Percentiles rank a stretch among this genome's conserved stretches.
These are phyloP conservation scores for Paraphaeosphaeria sporulosa DNA, from an alignment of 2,329 filamentous ascomycete genomes.

Conservation along the genomic window DNA sequence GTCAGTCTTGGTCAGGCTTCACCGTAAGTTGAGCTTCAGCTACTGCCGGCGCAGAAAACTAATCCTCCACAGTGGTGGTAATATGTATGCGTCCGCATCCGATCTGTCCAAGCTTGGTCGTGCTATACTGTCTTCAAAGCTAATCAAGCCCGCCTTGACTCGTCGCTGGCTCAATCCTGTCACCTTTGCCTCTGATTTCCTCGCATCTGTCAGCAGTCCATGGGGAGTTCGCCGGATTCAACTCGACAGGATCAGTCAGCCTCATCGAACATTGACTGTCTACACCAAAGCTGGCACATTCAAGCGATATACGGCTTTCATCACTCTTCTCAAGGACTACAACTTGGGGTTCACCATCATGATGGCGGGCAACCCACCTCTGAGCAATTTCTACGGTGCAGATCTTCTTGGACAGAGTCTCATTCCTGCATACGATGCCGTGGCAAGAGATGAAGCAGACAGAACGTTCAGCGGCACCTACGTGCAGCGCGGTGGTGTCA, in stretches of 20 bases:
- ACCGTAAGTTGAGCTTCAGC: slow-evolving; percentile 23
- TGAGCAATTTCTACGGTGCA: slow-evolving; percentile 20
- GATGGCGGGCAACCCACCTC: slow-evolving; percentile 20
- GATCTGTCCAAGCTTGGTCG: slow-evolving; percentile 31
- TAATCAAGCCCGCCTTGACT: slow-evolving; percentile 25
- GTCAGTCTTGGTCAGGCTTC: slow-evolving; percentile 30
- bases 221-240: slow-evolving; percentile 34
- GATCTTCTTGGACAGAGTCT: slow-evolving; percentile 23
- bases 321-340: slow-evolving; percentile 23
- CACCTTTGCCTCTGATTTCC: slow-evolving; percentile 26
- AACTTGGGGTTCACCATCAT: slow-evolving; percentile 27
- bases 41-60: slow-evolving; percentile 2
- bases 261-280: slow-evolving; percentile 20
- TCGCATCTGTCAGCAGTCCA: slow-evolving; percentile 26
- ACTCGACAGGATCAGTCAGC: slow-evolving; percentile 20
- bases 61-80: slow-evolving; percentile 30
- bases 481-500: not conserved
- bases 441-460: slow-evolving; percentile 24
- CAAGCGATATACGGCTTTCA: slow-evolving; percentile 22
- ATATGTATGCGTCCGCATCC: slow-evolving; percentile 31
- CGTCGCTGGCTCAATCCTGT: slow-evolving; percentile 34
- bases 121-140: slow-evolving; percentile 29
- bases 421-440: slow-evolving; percentile 26
- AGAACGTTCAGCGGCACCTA: slow-evolving; percentile 22
- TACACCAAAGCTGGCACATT: slow-evolving; percentile 27